Evolutionary conservation across 1,284 basidiomycete species (phyloP), one percentile per base, ranked within the genome.

Genomic region (Sphagnurus paluster): DNA sequence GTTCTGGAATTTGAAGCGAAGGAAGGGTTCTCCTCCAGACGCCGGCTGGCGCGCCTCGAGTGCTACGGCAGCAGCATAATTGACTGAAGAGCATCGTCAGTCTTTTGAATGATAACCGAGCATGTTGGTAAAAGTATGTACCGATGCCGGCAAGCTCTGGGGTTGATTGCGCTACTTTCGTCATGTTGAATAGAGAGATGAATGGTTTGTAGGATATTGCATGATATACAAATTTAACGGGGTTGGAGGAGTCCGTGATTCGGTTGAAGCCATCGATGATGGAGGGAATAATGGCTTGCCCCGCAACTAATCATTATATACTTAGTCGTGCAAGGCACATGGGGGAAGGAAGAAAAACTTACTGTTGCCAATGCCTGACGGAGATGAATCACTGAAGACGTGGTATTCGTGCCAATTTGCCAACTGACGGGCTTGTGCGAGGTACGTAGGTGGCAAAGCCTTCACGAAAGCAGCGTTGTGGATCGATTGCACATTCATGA

Each of bases 181-280:
- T 88, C 76, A 92, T 82, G 63, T 87, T 84, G 72, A 91, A 88
- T 44, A 93, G 68, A 13, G 87, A 87, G 46, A 93, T 67, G 72
- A 92, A 87, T 1, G 90, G 89, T 65, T 92, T 91, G 73, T 93
- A 93, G 6, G 87, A 80, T 29, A 84, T 77, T 7, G 84, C 75
- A 37, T 79, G 65, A 49, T 88, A 79, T 36, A 76, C 70, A 52
- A 93, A 64, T 64, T 87, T 85, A 51, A 87, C 66, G 1, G 83
- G 77, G 57, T 84, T 76, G 8, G 74, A 71, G 34, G 71, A 56
- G 64, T 84, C 80, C 10, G 75, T 72, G 59, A 93, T 82, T 25
- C 71, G 70, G 14, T 72, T 63, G 36, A 93, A 71, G 6, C 79
- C 78, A 32, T 71, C 58, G 42, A 90, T 62, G 51, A 93, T 75